A percentile compares a stretch with the other conserved stretches of the same genome.
Evolutionary conservation across 768 basidiomycete species (phyloP).

Genomic region (Butyriboletus loyo): DNA sequence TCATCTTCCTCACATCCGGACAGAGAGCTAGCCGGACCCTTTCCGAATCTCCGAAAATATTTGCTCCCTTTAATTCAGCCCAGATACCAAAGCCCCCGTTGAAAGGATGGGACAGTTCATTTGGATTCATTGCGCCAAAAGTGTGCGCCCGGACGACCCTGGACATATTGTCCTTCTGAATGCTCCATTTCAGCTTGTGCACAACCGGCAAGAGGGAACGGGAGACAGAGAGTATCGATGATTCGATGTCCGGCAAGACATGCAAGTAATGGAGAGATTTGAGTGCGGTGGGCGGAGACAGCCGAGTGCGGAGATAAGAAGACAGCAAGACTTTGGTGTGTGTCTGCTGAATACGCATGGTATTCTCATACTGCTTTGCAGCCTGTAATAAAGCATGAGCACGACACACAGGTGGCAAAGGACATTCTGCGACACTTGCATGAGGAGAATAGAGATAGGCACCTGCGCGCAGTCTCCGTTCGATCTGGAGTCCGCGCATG

Average conservation of each 20-base stretch:
- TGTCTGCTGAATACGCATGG: constrained; percentile 49
- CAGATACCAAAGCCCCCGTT: constrained; percentile 45
- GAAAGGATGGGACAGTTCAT: constrained; percentile 22
- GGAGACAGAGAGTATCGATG: constrained; percentile 52
- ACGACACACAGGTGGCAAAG: not conserved
- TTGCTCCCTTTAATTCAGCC: constrained; percentile 51
- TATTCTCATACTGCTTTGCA: constrained; percentile 62
- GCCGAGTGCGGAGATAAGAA: constrained; percentile 50
- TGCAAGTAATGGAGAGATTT: constrained; percentile 47
- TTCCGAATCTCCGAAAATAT: constrained; percentile 57
- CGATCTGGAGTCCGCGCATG: constrained; percentile 64
- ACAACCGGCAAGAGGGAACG: constrained; percentile 62
- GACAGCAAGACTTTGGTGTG: constrained; percentile 53
- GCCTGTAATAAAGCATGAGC: constrained; percentile 42
- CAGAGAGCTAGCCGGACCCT: constrained; percentile 67
- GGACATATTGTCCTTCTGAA: constrained; percentile 61
- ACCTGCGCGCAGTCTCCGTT: constrained; percentile 64
- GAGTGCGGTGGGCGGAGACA: constrained; percentile 37
- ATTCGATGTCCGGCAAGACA: constrained; percentile 63
- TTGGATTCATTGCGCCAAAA: constrained; percentile 30
- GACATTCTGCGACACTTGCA: constrained; percentile 34
- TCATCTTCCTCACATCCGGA: constrained; percentile 56
- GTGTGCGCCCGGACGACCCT: constrained; percentile 47
- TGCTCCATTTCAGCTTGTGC: constrained; percentile 67
- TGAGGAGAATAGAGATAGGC: constrained; percentile 60